Evolutionary conservation across 1,139 yeast species (phyloP), one percentile per base, ranked within the genome.

Genomic region (Geotrichum klebahnii): DNA sequence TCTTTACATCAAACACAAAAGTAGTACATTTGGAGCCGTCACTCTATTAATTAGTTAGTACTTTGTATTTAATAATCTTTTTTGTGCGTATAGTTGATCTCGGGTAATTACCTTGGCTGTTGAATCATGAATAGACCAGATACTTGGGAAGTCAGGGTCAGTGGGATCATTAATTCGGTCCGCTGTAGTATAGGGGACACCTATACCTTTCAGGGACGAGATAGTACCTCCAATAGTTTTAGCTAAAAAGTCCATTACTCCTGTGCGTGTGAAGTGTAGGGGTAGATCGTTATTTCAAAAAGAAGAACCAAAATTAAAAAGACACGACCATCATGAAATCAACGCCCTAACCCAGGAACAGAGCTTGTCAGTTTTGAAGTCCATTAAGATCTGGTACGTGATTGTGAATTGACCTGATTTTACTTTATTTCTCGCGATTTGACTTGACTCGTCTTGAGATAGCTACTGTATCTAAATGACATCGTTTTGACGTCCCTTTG

Each of bases 1-100:
- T 73, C 46, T 67, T 73, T 43, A 77, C 64, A 56, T 80, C 80
- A 61, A 81, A 82, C 57, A 79, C 82, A 61, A 86, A 85, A 14
- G 86, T 74, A 0, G 92, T 75, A 43, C 74, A 68, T 6, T 62
- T 58, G 1, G 69, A 37, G 8, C 67, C 65, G 54, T 76, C 79
- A 33, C 70, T 69, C 62, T 69, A 37, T 14, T 5, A 28, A 24
- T n/a, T n/a, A n/a, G 44, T 44, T 42, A 47, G 49, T 38, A 35
- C n/a, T n/a, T n/a, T n/a, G n/a, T n/a, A n/a, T n/a, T n/a, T n/a
- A n/a, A n/a, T n/a, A n/a, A n/a, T n/a, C n/a, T n/a, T n/a, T n/a
- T n/a, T n/a, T n/a, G n/a, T n/a, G n/a, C n/a, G n/a, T n/a, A 16
- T 8, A 42, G 22, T 24, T 3, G 14, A 29, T 28, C 38, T 34